Conservation (phyloP, 495 filamentous ascomycete species). For the Rostrohypoxylon terebratum region DNA sequence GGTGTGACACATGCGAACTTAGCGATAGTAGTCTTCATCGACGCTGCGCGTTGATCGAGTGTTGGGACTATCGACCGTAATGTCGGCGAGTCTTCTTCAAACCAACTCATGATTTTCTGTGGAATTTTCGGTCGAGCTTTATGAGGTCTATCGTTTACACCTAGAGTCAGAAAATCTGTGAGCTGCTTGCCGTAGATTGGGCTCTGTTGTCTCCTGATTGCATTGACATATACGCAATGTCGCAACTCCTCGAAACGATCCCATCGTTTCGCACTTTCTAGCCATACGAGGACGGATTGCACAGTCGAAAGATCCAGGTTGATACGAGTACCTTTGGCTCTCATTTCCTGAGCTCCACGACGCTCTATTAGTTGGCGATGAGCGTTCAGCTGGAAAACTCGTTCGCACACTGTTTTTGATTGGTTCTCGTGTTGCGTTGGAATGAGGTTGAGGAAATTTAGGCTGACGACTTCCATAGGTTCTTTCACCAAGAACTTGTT, state of each 20-base stretch:
- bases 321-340: conserved; percentile 71
- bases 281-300: conserved; percentile 74
- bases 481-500: conserved; percentile 73
- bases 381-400: conserved; percentile 72
- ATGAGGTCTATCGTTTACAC: conserved; percentile 64
- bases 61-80: conserved; percentile 79
- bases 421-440: conserved; percentile 77
- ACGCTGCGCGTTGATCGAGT: conserved; percentile 74
- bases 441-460: conserved; percentile 84
- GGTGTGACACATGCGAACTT: conserved; percentile 94
- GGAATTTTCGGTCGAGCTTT: conserved; percentile 66
- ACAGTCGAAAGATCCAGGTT: conserved; percentile 70
- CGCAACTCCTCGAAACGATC: conserved; percentile 82
- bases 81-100: conserved; percentile 74
- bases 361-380: conserved; percentile 71
- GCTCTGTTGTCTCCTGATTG: conserved; percentile 79
- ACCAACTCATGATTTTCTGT: conserved; percentile 74
- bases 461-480: conserved; percentile 72
- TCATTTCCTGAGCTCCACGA: conserved; percentile 70
- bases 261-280: conserved; percentile 78
- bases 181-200: conserved; percentile 84
- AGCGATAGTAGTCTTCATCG: conserved; percentile 78
- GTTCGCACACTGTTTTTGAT: conserved; percentile 70
- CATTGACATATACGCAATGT: conserved; percentile 83
- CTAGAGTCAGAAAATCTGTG: conserved; percentile 75